Evolutionary conservation across 1,284 basidiomycete genomes (phyloP).

Genomic region (Cryptococcus depauperatus): DNA sequence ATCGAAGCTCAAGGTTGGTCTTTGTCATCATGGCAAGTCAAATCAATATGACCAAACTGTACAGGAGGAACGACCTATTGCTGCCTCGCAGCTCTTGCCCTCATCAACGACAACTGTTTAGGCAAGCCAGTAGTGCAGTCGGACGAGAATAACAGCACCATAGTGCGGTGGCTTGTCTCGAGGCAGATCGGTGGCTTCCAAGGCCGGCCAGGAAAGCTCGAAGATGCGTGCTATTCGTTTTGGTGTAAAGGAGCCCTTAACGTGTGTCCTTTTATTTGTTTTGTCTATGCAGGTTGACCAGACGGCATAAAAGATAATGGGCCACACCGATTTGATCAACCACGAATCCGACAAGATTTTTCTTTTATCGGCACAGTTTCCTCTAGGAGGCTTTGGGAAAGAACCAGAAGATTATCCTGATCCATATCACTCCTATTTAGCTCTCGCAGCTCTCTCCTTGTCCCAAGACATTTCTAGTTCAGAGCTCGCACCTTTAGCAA

Average conservation of each 20-base stretch:
- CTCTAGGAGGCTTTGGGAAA: constrained; percentile 76
- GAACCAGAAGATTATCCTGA: constrained; percentile 71
- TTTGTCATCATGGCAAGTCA: background rate
- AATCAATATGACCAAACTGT: background rate
- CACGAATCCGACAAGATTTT: constrained; percentile 53
- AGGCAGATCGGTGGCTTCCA: constrained; percentile 75
- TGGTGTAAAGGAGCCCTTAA: constrained; percentile 76
- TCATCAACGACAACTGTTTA: constrained; percentile 38
- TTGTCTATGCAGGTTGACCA: background rate
- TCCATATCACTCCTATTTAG: constrained; percentile 84
- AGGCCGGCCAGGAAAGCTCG: constrained; percentile 73
- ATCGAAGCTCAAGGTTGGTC: constrained; percentile 71
- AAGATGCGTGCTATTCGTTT: constrained; percentile 90
- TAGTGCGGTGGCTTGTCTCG: constrained; percentile 67
- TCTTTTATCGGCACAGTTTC: constrained; percentile 66
- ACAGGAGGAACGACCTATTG: constrained; percentile 90
- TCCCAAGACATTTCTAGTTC: constrained; percentile 46
- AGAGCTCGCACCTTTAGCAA: constrained; percentile 29
- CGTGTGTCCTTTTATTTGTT: constrained; percentile 5
- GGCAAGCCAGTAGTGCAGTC: no score
- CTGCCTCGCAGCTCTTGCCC: constrained; percentile 64
- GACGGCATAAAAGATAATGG: constrained; percentile 54
- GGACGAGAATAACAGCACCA: no score
- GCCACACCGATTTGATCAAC: constrained; percentile 54
- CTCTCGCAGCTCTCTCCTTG: constrained; percentile 68